These are phyloP conservation scores for Aspergillus sp. DNA, from an alignment of 2,329 filamentous ascomycete species.

Conservation along the genomic window DNA sequence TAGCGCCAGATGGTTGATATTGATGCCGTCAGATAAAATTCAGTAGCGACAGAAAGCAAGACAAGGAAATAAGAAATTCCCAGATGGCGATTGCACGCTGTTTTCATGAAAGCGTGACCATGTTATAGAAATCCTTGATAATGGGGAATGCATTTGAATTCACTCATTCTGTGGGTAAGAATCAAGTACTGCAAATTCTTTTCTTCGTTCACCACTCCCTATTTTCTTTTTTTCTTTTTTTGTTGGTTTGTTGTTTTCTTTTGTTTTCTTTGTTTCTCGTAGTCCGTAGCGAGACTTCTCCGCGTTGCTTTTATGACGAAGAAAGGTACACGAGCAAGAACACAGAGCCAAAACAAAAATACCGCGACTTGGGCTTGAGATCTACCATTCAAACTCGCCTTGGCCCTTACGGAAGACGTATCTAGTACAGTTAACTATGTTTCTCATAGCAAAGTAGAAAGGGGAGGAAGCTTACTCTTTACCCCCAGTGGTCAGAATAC, in stretches of 20 bases:
- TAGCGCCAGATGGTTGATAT: too few species aligned
- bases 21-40: too few species aligned
- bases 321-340: not conserved
- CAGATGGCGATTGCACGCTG: too few species aligned
- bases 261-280: conserved; percentile 4
- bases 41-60: too few species aligned
- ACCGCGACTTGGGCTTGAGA: not conserved
- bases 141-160: too few species aligned
- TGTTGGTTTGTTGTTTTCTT: conserved; percentile 3
- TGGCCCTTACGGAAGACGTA: conserved; percentile 97
- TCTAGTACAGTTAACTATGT: conserved; percentile 34
- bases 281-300: not conserved
- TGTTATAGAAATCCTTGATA: too few species aligned
- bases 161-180: not conserved
- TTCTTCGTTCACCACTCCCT: not conserved
- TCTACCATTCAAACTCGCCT: conserved; percentile 95
- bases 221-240: conserved; percentile 8
- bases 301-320: not conserved
- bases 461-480: conserved; percentile 60
- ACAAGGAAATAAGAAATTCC: too few species aligned
- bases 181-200: conserved; percentile 1
- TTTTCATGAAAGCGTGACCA: too few species aligned
- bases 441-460: not conserved
- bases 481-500: conserved; percentile 84
- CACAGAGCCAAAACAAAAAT: not conserved